A percentile compares a stretch with the other conserved stretches of the same genome.
Conservation (phyloP, 2,329 filamentous ascomycete genomes). For the Pseudopyrenochaeta lycopersici region DNA sequence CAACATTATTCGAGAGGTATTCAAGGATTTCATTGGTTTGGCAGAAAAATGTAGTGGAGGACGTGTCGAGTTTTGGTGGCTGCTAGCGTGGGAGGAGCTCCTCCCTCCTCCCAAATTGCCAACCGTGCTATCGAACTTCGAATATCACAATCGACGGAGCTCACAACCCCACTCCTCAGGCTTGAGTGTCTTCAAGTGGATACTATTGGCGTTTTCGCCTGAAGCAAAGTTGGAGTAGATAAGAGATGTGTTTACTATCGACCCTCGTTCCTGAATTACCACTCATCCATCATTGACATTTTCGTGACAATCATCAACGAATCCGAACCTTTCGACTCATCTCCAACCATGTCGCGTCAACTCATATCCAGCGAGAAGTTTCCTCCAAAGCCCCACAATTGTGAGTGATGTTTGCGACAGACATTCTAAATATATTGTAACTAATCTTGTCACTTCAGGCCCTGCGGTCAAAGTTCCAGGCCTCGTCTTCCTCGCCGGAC, state of each 20-base stretch:
- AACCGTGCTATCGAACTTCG: background rate
- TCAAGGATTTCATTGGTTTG: no score
- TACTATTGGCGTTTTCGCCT: background rate
- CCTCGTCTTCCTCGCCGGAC: constrained; percentile 33
- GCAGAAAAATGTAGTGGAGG: no score
- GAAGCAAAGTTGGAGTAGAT: background rate
- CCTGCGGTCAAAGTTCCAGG: constrained; percentile 32
- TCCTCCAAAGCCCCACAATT: constrained; percentile 34
- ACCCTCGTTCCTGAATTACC: background rate
- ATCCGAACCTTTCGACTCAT: background rate
- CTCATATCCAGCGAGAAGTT: constrained; percentile 36
- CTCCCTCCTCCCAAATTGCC: constrained; percentile 4
- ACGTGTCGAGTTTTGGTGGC: background rate
- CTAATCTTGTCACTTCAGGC: constrained; percentile 3
- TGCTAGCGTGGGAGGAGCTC: constrained; percentile 19
- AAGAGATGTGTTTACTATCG: background rate
- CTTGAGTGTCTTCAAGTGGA: background rate
- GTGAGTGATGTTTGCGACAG: constrained; percentile 7
- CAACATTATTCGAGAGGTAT: no score
- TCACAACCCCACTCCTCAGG: background rate
- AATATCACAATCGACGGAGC: background rate
- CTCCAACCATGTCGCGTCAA: constrained; percentile 29
- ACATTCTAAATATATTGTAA: background rate
- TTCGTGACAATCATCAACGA: background rate
- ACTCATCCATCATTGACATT: background rate